These are phyloP conservation scores for Reticulascus tulasneorum DNA, from an alignment of 2,329 filamentous ascomycete species.

Conservation along the genomic window DNA sequence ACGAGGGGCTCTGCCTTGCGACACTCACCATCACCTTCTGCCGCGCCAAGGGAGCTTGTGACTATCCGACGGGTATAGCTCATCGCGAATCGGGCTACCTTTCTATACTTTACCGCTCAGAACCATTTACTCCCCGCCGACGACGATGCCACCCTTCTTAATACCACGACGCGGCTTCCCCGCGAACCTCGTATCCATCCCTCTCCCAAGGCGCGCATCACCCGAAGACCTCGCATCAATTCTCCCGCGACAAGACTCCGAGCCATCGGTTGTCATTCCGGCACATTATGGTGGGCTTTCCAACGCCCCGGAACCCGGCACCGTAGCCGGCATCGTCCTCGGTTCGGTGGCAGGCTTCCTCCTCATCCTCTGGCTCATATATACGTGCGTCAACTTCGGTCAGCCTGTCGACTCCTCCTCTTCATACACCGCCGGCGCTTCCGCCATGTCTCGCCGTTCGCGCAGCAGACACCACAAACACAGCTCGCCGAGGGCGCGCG, in stretches of 20 bases:
- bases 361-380: conserved; percentile 48
- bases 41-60: too few relatives aligned
- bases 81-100: not conserved
- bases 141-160: conserved; percentile 4
- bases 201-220: not conserved
- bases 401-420: conserved; percentile 22
- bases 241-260: conserved; percentile 8
- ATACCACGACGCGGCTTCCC: not conserved
- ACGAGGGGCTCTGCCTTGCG: not conserved
- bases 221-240: conserved; percentile 6
- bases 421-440: conserved; percentile 16
- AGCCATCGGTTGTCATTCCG: conserved; percentile 28
- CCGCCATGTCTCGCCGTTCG: conserved; percentile 16
- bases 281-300: conserved; percentile 28
- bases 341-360: conserved; percentile 47
- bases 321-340: conserved; percentile 40
- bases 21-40: too few relatives aligned
- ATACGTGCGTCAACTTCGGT: conserved; percentile 42
- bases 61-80: too few relatives aligned
- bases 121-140: too few relatives aligned
- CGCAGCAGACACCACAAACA: conserved; percentile 9
- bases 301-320: conserved; percentile 35
- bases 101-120: too few relatives aligned
- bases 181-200: too few relatives aligned
- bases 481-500: conserved; percentile 13